These are phyloP conservation scores for Ophiostoma himal-ulmi DNA, from an alignment of 2,329 filamentous ascomycete genomes.

Conservation along the genomic window DNA sequence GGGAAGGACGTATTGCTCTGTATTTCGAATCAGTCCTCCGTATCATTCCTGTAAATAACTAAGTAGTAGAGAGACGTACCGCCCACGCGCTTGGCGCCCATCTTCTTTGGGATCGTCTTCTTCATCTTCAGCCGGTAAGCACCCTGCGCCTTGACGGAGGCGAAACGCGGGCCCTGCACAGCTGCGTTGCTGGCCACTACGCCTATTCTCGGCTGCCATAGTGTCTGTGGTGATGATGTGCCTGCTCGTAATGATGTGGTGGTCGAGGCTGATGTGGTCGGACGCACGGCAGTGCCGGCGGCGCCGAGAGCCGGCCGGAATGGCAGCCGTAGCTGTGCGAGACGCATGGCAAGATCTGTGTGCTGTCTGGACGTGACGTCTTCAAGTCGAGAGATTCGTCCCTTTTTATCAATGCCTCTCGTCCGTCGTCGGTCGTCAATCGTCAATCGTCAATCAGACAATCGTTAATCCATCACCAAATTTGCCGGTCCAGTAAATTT, in stretches of 20 bases:
- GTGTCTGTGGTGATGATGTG: constrained; percentile 14
- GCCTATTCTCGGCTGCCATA: constrained; percentile 32
- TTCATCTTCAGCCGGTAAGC: constrained; percentile 60
- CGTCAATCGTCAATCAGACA: background rate
- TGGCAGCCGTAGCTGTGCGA: constrained; percentile 44
- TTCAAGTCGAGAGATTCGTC: background rate
- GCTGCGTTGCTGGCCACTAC: constrained; percentile 28
- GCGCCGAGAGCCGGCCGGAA: constrained; percentile 36
- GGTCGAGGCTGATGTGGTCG: background rate
- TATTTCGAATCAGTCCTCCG: background rate
- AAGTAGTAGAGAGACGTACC: constrained; percentile 48
- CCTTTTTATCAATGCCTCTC: background rate
- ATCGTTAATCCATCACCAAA: background rate
- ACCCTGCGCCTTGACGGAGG: constrained; percentile 59
- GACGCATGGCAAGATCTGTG: constrained; percentile 36
- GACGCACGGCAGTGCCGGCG: constrained; percentile 1
- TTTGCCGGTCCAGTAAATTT: constrained; percentile 12
- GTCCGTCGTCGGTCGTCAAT: background rate
- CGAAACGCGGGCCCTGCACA: constrained; percentile 48
- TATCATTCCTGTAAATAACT: background rate
- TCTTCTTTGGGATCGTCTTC: constrained; percentile 65
- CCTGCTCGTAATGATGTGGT: constrained; percentile 10
- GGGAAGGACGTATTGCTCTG: constrained; percentile 86
- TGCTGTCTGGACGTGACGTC: background rate
- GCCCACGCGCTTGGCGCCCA: constrained; percentile 89